A percentile compares a stretch with the other conserved stretches of the same genome.
These are phyloP conservation scores for Leptomonas pyrrhocoris DNA, from an alignment of 208 protist species.

Conservation along the genomic window DNA sequence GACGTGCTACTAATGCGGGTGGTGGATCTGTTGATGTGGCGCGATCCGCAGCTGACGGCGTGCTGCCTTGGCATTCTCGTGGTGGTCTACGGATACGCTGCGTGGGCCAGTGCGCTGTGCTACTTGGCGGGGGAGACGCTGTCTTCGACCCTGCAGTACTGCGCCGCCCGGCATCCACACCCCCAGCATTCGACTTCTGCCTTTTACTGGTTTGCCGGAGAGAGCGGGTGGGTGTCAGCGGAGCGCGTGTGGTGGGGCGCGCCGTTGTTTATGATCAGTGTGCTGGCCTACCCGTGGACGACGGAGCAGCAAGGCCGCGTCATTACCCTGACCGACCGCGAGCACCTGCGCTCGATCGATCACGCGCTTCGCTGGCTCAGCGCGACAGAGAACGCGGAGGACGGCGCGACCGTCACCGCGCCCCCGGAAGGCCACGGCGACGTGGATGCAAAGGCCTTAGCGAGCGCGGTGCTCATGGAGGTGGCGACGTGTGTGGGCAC, in stretches of 20 bases:
- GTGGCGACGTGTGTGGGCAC: not conserved
- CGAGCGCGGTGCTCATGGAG: not conserved
- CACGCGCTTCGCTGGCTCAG: conserved; percentile 11
- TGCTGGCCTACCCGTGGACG: conserved; percentile 28
- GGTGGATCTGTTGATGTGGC: conserved; percentile 38
- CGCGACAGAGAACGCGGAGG: not conserved
- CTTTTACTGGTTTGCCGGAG: too few relatives aligned
- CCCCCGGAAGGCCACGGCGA: not conserved
- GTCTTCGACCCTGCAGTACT: conserved; percentile 14
- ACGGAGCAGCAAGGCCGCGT: conserved; percentile 17
- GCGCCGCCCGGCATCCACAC: not conserved
- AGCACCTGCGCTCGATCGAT: conserved; percentile 12
- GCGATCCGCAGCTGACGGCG: conserved; percentile 36
- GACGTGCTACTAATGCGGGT: conserved; percentile 36
- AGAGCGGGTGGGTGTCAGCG: not conserved
- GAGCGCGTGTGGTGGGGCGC: conserved; percentile 21
- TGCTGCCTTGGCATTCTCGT: conserved; percentile 28
- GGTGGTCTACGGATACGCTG: conserved; percentile 14
- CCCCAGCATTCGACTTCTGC: too few relatives aligned
- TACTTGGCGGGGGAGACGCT: conserved; percentile 5
- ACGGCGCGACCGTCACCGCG: not conserved
- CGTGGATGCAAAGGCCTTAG: not conserved
- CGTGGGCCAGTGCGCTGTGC: conserved; percentile 28
- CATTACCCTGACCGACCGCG: conserved; percentile 11
- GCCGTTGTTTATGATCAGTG: conserved; percentile 8